Percentiles rank a stretch among this genome's conserved stretches.
These are phyloP conservation scores for Auriscalpium vulgare DNA, from an alignment of 768 basidiomycete species.

Conservation along the genomic window DNA sequence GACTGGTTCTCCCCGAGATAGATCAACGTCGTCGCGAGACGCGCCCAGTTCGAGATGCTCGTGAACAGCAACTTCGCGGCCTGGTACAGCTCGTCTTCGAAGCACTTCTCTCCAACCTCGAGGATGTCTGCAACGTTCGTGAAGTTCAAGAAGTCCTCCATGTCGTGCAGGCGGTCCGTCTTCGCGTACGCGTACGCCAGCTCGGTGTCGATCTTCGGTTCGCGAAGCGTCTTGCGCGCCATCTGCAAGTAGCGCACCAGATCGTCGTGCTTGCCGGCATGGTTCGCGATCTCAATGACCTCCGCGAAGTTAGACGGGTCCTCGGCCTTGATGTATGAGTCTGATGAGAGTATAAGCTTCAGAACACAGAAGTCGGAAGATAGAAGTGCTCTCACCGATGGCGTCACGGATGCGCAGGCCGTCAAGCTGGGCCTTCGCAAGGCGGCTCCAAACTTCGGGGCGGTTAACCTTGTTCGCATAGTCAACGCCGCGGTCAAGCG, in stretches of 20 bases:
- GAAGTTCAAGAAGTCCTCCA: conserved; percentile 99
- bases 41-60: conserved; percentile 98
- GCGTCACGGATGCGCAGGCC: conserved; percentile 97
- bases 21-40: conserved; percentile 94
- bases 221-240: conserved; percentile 94
- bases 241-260: conserved; percentile 96
- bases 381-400: conserved; percentile 50
- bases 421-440: conserved; percentile 98
- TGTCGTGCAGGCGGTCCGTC: conserved; percentile 94
- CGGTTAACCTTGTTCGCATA: conserved; percentile 95
- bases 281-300: conserved; percentile 92
- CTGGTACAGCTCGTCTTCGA: conserved; percentile 96
- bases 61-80: conserved; percentile 93
- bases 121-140: conserved; percentile 97
- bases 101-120: conserved; percentile 98
- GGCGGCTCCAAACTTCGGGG: conserved; percentile 93
- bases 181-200: conserved; percentile 98
- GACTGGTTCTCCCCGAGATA: conserved; percentile 97
- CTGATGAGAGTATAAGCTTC: conserved; percentile 26
- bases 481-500: conserved; percentile 91
- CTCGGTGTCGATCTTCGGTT: conserved; percentile 97
- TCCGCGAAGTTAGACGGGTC: conserved; percentile 92
- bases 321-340: conserved; percentile 97
- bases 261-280: conserved; percentile 88
- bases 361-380: not conserved